A percentile compares a stretch with the other conserved stretches of the same genome.
These are phyloP conservation scores for Sordaria brevicollis DNA, from an alignment of 495 filamentous ascomycete genomes.

Conservation along the genomic window DNA sequence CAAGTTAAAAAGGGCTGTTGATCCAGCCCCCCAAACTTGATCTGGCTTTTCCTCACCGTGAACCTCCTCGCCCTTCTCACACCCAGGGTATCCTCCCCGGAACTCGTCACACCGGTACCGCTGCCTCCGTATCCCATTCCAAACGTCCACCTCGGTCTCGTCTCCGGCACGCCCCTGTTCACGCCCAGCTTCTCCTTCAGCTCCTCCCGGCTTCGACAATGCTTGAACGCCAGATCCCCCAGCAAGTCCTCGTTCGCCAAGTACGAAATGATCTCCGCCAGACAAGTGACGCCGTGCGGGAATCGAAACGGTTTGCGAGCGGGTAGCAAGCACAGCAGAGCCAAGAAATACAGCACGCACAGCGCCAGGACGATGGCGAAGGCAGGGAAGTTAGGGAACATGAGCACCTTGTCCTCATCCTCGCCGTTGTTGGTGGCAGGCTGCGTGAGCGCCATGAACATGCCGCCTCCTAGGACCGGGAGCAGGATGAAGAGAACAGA, in stretches of 20 bases:
- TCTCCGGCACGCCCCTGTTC: conserved; percentile 18
- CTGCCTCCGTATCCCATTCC: conserved; percentile 12
- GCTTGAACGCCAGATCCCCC: conserved; percentile 51
- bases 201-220: conserved; percentile 15
- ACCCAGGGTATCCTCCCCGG: conserved; percentile 22
- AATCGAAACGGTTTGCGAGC: conserved; percentile 46
- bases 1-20: neutral
- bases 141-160: conserved; percentile 28
- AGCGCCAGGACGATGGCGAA: conserved; percentile 60
- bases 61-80: conserved; percentile 29
- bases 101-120: neutral
- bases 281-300: conserved; percentile 56
- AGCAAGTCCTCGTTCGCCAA: conserved; percentile 59
- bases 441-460: conserved; percentile 71
- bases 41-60: conserved; percentile 30
- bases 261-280: conserved; percentile 70
- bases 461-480: conserved; percentile 66
- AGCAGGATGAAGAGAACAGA: conserved; percentile 53
- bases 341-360: conserved; percentile 53
- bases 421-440: conserved; percentile 10
- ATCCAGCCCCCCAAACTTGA: conserved; percentile 1
- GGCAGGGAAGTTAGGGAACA: conserved; percentile 57
- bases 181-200: conserved; percentile 24
- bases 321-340: conserved; percentile 40
- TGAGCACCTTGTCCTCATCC: conserved; percentile 37